Evolutionary conservation across 225 moss, liverwort and hornwort genomes (phyloP), one percentile per base, ranked within the genome.

Genomic region (Anthoceros angustus): DNA sequence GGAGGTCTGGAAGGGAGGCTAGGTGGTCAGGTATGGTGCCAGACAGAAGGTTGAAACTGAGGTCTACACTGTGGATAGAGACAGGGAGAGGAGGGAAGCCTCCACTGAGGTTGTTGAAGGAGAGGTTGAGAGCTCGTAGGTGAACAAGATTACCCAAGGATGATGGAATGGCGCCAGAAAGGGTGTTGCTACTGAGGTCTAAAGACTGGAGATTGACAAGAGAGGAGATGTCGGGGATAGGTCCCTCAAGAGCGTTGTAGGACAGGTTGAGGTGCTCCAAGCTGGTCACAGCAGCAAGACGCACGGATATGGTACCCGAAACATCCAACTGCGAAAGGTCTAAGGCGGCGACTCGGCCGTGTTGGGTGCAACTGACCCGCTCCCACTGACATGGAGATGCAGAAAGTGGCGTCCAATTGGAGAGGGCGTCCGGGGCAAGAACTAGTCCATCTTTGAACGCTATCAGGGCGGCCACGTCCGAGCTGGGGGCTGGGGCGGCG

Each of bases 111-210:
- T 16, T 46, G 45, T 46, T 46, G 45, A 2, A 46, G 45, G 45
- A 46, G 12, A 46, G 45, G 45, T 46, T 46, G 45, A 46, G 12
- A 2, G 16, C 12, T 46, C 16, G 45, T 5, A 46, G 45, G 12
- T 16, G 1, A 5, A 11, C 5, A 2, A 46, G 45, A 11, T 6
- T 6, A 16, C 2, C 45, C 45, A 46, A 16, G 45, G 45, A 46
- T 16, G 45, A 16, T 16, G 45, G 45, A 11, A 46, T 16, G 16
- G 12, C 45, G 45, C 45, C 45, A 11, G 16, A 11, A 10, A 46
- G 55, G n/a, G n/a, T 7, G 55, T 55, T 55, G 55, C 55, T 20
- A 23, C 55, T 55, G n/a, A 55, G 55, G 55, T 55, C 55, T 23
- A 55, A 23, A 18, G 7, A 18, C 55, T 55, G n/a, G n/a, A 55